These are phyloP conservation scores for Populus hybrid DNA, from an alignment of 441 rosid genomes.

Conservation along the genomic window DNA sequence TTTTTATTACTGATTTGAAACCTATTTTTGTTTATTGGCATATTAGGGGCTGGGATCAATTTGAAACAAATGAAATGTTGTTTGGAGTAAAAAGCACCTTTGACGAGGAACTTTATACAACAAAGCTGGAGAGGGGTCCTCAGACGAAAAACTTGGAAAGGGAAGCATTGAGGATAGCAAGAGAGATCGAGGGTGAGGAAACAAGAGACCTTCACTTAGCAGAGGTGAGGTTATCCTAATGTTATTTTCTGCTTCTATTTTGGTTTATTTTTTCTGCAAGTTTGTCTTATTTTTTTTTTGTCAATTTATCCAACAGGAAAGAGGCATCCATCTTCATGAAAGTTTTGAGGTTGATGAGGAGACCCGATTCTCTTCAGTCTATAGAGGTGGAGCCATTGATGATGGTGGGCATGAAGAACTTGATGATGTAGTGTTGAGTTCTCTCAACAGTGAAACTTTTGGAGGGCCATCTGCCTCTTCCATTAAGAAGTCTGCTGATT, in stretches of 20 bases:
- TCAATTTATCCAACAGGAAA: conserved; percentile 62
- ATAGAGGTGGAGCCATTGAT: conserved; percentile 47
- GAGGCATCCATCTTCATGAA: conserved; percentile 62
- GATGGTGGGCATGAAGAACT: conserved; percentile 82
- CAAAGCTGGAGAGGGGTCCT: conserved; percentile 78
- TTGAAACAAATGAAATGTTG: conserved; percentile 62
- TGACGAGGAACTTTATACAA: conserved; percentile 80
- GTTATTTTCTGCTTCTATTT: conserved; percentile 10
- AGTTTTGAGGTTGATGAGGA: conserved; percentile 77
- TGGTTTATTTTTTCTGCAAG: conserved; percentile 1
- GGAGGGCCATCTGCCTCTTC: conserved; percentile 50
- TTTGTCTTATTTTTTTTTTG: conserved; percentile 11
- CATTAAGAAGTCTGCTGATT: conserved; percentile 36
- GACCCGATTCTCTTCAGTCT: conserved; percentile 79
- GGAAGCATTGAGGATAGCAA: conserved; percentile 81
- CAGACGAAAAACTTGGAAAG: conserved; percentile 60
- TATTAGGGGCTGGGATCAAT: conserved; percentile 83
- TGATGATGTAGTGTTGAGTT: conserved; percentile 61
- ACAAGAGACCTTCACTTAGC: conserved; percentile 89
- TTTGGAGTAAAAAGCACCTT: conserved; percentile 93
- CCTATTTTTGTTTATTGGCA: conserved; percentile 15
- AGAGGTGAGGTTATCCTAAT: conserved; percentile 48
- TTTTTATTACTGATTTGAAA: conserved; percentile 16
- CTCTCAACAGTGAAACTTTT: conserved; percentile 60
- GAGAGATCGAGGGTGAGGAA: conserved; percentile 91